phyloP scores from a whole-genome alignment of 345 rosid genomes.

The Anastatica hierochuntica region DNA sequence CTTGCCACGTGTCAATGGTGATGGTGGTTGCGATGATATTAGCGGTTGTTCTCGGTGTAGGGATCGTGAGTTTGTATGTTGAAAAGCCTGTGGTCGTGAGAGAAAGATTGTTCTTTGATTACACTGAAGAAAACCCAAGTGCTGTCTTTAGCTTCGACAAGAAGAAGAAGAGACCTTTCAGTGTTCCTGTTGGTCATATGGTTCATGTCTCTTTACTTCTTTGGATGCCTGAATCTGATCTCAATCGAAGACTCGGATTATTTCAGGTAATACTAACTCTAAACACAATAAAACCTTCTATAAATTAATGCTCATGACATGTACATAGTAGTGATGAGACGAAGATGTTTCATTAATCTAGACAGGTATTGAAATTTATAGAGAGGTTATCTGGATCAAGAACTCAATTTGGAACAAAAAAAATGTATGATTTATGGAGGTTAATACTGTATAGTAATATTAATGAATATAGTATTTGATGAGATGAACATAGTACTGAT shows the following conservation, averaged over 20 bases:
- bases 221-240: constrained; percentile 75
- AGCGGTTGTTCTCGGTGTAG: constrained; percentile 42
- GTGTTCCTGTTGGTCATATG: constrained; percentile 55
- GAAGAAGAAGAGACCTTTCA: constrained; percentile 17
- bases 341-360: no score
- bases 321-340: no score
- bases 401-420: no score
- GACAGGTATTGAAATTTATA: no score
- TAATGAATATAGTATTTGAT: no score
- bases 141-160: constrained; percentile 31
- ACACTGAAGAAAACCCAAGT: constrained; percentile 44
- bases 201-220: constrained; percentile 43
- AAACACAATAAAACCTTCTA: no score
- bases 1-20: constrained; percentile 41
- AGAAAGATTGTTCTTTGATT: constrained; percentile 59
- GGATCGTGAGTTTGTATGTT: constrained; percentile 41
- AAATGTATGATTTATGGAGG: no score
- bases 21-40: constrained; percentile 32
- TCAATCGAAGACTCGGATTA: constrained; percentile 49
- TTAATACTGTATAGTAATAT: no score
- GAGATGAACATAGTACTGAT: no score
- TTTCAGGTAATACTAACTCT: constrained; percentile 41
- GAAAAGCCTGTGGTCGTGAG: constrained; percentile 60
- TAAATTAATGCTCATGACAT: no score
- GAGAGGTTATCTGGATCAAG: no score